phyloP scores from a whole-genome alignment of 2,329 filamentous ascomycete species.

The Furcasterigmium furcatum region DNA sequence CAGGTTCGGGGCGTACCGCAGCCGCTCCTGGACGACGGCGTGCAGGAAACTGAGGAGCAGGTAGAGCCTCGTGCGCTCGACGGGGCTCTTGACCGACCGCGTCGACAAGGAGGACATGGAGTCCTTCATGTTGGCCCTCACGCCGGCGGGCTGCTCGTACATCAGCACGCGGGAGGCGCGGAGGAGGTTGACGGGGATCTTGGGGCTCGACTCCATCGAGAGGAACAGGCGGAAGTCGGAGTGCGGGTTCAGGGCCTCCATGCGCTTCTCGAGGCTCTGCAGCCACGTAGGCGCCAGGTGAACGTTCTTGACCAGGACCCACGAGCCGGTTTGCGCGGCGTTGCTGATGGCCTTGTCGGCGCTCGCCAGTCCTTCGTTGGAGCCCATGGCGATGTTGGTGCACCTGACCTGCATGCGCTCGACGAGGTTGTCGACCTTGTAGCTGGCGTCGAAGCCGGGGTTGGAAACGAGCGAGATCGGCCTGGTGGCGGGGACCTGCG shows the following conservation, averaged over 20 bases:
- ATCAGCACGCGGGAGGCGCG: slow-evolving; percentile 91
- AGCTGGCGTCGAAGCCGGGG: slow-evolving; percentile 95
- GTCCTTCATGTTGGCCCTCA: slow-evolving; percentile 98
- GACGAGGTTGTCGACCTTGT: slow-evolving; percentile 96
- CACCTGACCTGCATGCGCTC: slow-evolving; percentile 79
- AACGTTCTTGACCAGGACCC: slow-evolving; percentile 99
- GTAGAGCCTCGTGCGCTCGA: slow-evolving; percentile 88
- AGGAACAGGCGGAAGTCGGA: slow-evolving; percentile 91
- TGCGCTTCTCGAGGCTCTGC: slow-evolving; percentile 93
- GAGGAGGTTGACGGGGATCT: slow-evolving; percentile 94
- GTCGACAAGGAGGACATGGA: slow-evolving; percentile 81
- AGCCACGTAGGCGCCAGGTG: slow-evolving; percentile 95
- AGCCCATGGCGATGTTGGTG: slow-evolving; percentile 98
- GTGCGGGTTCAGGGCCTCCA: slow-evolving; percentile 93
- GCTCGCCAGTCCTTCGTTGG: slow-evolving; percentile 86
- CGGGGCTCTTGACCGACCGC: slow-evolving; percentile 74
- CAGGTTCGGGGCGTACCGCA: slow-evolving; percentile 88
- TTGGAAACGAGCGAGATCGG: slow-evolving; percentile 92
- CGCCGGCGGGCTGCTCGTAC: slow-evolving; percentile 96
- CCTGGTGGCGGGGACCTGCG: slow-evolving; percentile 77
- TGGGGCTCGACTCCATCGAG: slow-evolving; percentile 95
- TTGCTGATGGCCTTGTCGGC: slow-evolving; percentile 95
- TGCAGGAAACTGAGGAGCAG: slow-evolving; percentile 91
- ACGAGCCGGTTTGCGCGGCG: slow-evolving; percentile 86
- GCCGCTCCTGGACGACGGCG: slow-evolving; percentile 89